Evolutionary conservation across 2,329 filamentous ascomycete species (phyloP).

Genomic region (Xylariaceae sp.): DNA sequence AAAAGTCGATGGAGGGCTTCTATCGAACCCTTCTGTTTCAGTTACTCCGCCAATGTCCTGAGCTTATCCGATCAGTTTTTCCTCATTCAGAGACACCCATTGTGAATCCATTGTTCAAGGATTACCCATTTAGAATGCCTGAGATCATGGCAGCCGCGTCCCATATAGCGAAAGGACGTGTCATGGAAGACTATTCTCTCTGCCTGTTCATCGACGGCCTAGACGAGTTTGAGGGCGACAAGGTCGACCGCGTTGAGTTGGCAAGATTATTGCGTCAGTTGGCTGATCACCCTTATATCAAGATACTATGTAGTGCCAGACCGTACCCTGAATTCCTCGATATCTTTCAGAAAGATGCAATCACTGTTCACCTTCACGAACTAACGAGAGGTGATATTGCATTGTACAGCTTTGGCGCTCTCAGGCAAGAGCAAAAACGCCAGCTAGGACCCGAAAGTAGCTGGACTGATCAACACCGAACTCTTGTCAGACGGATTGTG

Average conservation of each 20-base stretch:
- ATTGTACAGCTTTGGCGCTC: neutral
- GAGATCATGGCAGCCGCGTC: neutral
- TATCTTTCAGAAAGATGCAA: neutral
- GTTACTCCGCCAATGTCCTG: neutral
- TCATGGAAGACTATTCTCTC: neutral
- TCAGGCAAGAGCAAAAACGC: neutral
- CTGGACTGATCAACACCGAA: neutral
- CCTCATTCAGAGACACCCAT: neutral
- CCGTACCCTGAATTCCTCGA: neutral
- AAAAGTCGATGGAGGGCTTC: neutral
- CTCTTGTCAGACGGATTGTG: neutral
- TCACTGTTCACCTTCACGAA: neutral
- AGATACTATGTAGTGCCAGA: neutral
- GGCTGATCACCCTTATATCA: neutral
- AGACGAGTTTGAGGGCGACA: too few relatives aligned
- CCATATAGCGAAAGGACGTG: neutral
- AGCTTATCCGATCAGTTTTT: neutral
- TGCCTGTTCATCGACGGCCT: too few relatives aligned
- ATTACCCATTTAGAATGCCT: neutral
- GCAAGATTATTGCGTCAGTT: neutral
- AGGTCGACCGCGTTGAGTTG: neutral
- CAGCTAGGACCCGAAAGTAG: neutral
- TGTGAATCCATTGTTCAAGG: neutral
- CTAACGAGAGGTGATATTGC: neutral
- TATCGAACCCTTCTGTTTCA: neutral